Evolutionary conservation across 257 asterid genomes (phyloP).

Genomic region (Solanum pennellii): DNA sequence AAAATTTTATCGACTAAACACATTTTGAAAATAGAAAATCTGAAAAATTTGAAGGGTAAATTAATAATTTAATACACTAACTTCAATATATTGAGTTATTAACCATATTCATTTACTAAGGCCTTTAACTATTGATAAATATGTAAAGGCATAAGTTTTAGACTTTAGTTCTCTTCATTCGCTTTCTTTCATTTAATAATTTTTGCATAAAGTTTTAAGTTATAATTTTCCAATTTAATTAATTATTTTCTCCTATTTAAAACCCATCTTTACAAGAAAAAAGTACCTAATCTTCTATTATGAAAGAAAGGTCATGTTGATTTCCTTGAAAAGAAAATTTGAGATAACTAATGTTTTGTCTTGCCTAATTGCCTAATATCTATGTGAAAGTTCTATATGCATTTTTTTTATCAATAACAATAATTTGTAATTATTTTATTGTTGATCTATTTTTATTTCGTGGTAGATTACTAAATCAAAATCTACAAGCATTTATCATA

Average conservation of each 20-base stretch:
- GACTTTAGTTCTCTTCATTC: background rate
- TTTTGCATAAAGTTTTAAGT: background rate
- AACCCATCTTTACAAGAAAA: background rate
- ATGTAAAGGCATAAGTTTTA: background rate
- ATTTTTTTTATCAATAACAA: background rate
- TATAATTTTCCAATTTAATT: background rate
- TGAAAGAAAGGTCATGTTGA: background rate
- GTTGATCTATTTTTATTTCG: background rate
- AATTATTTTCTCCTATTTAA: background rate
- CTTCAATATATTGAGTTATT: no score
- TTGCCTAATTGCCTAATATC: background rate
- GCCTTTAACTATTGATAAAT: background rate
- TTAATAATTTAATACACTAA: background rate
- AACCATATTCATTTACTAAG: background rate
- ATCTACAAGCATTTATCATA: background rate
- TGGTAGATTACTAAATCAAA: background rate
- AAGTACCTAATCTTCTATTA: background rate
- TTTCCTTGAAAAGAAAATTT: background rate
- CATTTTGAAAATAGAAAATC: no score
- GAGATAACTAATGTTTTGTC: background rate
- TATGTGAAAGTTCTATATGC: background rate
- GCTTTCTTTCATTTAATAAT: background rate
- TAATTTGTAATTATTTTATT: no score
- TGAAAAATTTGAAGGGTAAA: background rate
- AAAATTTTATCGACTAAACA: background rate